Evolutionary conservation across 768 basidiomycete genomes (phyloP), one percentile per base, ranked within the genome.

Genomic region (Mycena pura): DNA sequence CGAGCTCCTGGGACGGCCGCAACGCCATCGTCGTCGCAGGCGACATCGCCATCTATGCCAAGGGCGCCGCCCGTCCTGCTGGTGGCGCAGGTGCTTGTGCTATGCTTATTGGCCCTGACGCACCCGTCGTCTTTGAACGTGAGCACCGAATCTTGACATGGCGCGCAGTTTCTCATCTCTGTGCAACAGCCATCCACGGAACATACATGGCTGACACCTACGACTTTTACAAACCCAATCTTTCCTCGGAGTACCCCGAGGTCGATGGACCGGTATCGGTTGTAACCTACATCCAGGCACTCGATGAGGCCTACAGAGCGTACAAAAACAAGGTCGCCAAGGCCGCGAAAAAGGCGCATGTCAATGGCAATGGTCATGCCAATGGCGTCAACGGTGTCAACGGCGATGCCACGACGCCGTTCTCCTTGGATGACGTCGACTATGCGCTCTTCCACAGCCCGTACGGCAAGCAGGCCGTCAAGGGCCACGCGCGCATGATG

Each of bases 151-250:
- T 45, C 39, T 44, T 24, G 41, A 22, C 9, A 10, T 9, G n/a
- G 28, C 7, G n/a, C 17, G 6, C 11, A 17, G 34, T 39, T 52
- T 25, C 10, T 11, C 46, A 19, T 38, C 17, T 28, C 60, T 57
- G 55, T 58, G 5, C 5, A 58, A 44, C 29, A 99, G 96, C 96
- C 68, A 84, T 95, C 66, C 97, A 98, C 77, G 96, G 96, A 24
- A 94, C 89, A 49, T 93, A 95, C 82, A 98, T 99, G 92, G 90
- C 91, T 63, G 96, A 99, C 81, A 93, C 90, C 0, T 98, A 96
- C 77, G 97, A 99, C 78, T 99, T 98, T 77, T 99, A 97, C 89
- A 99, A 99, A 82, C 97, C 97, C 46, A 89, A 93, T 69, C 88
- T 99, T 21, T 88, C 90, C 55, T 96, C 94, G 21, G 94, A 96